These are phyloP conservation scores for Magnolia officinalis DNA, from an alignment of 164 flowering plant genomes.

Conservation along the genomic window DNA sequence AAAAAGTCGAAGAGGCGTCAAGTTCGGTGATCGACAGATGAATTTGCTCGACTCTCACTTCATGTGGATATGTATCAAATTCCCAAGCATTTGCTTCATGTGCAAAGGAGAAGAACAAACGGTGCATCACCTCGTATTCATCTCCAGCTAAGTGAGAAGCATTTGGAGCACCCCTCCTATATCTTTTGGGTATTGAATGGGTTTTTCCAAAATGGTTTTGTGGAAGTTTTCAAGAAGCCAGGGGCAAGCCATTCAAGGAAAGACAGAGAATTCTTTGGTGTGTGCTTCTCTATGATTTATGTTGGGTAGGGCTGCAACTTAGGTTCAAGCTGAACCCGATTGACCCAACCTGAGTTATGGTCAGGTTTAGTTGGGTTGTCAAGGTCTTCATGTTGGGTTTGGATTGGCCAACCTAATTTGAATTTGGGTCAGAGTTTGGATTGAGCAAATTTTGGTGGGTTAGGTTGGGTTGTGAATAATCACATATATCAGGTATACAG, in stretches of 20 bases:
- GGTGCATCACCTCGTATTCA: background rate
- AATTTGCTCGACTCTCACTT: background rate
- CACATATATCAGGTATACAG: too few species aligned
- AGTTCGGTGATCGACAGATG: constrained; percentile 11
- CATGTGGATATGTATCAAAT: background rate
- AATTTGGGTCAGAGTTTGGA: too few species aligned
- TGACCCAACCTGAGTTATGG: too few species aligned
- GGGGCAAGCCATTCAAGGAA: background rate
- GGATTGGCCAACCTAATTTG: too few species aligned
- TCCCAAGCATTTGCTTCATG: too few species aligned
- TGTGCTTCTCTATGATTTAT: background rate
- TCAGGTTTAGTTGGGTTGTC: too few species aligned
- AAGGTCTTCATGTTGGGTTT: too few species aligned
- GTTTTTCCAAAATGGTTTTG: background rate
- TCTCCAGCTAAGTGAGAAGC: background rate
- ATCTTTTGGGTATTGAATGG: background rate
- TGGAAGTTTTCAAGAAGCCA: background rate
- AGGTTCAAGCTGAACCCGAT: too few species aligned
- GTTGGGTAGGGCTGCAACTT: background rate
- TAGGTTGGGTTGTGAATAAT: too few species aligned
- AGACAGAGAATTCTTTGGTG: background rate
- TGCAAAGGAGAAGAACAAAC: too few species aligned
- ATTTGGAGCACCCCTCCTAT: background rate
- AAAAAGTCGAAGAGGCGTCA: constrained; percentile 28
- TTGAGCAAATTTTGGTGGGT: too few species aligned